Conservation (phyloP, 2,329 filamentous ascomycete species). For the Fusarium penzigii region DNA sequence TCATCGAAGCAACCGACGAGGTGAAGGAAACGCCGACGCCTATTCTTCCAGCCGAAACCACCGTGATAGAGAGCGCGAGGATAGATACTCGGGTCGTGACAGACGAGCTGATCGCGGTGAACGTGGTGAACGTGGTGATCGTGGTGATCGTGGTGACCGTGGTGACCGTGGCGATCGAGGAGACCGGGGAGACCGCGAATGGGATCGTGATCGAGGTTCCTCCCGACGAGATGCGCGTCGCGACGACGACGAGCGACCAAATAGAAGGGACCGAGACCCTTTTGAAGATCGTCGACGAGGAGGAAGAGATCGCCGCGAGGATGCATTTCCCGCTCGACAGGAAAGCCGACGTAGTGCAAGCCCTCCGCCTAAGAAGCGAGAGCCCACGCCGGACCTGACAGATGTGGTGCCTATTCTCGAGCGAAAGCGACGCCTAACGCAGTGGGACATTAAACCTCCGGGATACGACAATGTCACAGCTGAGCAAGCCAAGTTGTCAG, state of each 20-base stretch:
- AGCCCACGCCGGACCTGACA: slow-evolving; percentile 93
- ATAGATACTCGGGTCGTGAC: slow-evolving; percentile 77
- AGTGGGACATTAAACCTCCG: slow-evolving; percentile 99
- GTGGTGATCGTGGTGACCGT: neutral
- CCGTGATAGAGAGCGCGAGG: slow-evolving; percentile 89
- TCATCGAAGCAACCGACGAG: slow-evolving; percentile 66
- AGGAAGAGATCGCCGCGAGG: slow-evolving; percentile 47
- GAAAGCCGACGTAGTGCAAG: slow-evolving; percentile 72
- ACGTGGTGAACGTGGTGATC: no score
- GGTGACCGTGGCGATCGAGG: neutral
- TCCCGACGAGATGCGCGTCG: slow-evolving; percentile 63
- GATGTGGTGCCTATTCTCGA: slow-evolving; percentile 79
- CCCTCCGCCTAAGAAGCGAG: slow-evolving; percentile 84
- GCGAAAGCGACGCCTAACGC: slow-evolving; percentile 88
- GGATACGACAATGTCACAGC: slow-evolving; percentile 98
- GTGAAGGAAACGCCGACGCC: slow-evolving; percentile 77
- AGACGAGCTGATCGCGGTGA: slow-evolving; percentile 57
- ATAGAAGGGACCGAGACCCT: slow-evolving; percentile 59
- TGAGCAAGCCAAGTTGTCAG: slow-evolving; percentile 96
- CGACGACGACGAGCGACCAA: slow-evolving; percentile 62
- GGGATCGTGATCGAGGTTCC: slow-evolving; percentile 69
- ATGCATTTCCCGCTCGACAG: slow-evolving; percentile 39
- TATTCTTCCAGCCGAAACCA: slow-evolving; percentile 94
- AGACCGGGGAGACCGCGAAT: slow-evolving; percentile 49
- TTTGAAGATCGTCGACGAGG: slow-evolving; percentile 53